Evolutionary conservation across 2,329 filamentous ascomycete species (phyloP), one percentile per base, ranked within the genome.

Genomic region (Fusarium heterosporum): DNA sequence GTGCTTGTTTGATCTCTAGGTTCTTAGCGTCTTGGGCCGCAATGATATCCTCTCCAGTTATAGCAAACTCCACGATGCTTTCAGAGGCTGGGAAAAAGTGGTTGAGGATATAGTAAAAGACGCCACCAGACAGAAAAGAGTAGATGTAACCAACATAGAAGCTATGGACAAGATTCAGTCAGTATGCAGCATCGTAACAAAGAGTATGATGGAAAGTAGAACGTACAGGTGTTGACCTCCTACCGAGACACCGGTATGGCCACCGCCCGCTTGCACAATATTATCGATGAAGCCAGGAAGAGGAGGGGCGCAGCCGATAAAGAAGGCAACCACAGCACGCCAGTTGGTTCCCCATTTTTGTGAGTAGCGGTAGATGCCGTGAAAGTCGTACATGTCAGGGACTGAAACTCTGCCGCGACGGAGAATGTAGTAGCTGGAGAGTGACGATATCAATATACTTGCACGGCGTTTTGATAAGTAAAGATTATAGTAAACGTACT

Each of bases 261-360:
- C 10, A 7, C 50, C 50, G 11, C 50, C 50, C 8, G 50, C 50
- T 53, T 28, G 10, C 7, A 53, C 50, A 22, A 53, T 53, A 29
- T 53, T 53, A 17, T 53, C 50, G 3, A 53, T 29, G 5, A 53
- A 53, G 25, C 50, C 50, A n/a, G 50, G 50, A 53, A 53, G 41
- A 47, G 50, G 50, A 8, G 50, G 50, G n/a, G 8, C 29, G 25
- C 50, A 53, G 30, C 50, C 50, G 16, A 53, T 53, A 4, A 53
- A 47, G 41, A 53, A 53, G 13, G 50, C 40, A 25, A 47, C 50
- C 25, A 53, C 50, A 38, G 50, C 50, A 47, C 50, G 50, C 50
- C 50, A 53, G n/a, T 53, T 53, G 11, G 17, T 47, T 47, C 50
- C 50, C 50, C 50, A 53, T 38, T 53, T 53, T n/a, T 46, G 41